A percentile compares a stretch with the other conserved stretches of the same genome.
Conservation (phyloP, 2,329 filamentous ascomycete species). For the Clarireedia paspali region DNA sequence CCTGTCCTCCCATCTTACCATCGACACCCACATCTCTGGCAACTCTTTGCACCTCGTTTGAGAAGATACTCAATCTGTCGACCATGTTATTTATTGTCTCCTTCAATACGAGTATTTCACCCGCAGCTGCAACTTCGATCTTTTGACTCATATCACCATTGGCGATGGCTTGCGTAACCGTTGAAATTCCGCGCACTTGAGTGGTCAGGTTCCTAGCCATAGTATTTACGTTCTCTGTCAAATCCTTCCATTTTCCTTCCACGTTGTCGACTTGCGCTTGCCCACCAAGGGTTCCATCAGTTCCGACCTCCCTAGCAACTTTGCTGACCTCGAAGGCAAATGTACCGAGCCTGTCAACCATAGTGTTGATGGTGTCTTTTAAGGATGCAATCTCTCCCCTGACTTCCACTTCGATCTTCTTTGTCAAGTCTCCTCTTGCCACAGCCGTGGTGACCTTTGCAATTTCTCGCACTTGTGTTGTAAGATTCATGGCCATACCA, state of each 20-base stretch:
- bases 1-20: constrained; percentile 96
- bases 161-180: constrained; percentile 89
- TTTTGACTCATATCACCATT: constrained; percentile 94
- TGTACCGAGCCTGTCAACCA: constrained; percentile 94
- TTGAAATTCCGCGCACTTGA: constrained; percentile 82
- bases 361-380: constrained; percentile 97
- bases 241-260: constrained; percentile 95
- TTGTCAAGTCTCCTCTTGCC: constrained; percentile 85
- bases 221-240: constrained; percentile 83
- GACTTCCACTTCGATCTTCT: constrained; percentile 92
- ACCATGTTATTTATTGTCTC: constrained; percentile 99
- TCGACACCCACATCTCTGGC: constrained; percentile 96
- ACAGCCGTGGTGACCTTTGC: constrained; percentile 95
- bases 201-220: constrained; percentile 63
- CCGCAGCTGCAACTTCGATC: constrained; percentile 90
- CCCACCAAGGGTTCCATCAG: constrained; percentile 86
- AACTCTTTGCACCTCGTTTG: constrained; percentile 89
- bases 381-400: constrained; percentile 90
- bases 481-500: constrained; percentile 97
- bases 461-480: constrained; percentile 95
- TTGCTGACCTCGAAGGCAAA: constrained; percentile 97
- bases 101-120: constrained; percentile 88
- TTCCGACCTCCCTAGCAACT: constrained; percentile 91
- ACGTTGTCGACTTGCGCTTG: constrained; percentile 93
- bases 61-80: constrained; percentile 88